A percentile compares a stretch with the other conserved stretches of the same genome.
phyloP scores from a whole-genome alignment of 1,284 basidiomycete species.

The Tilletia caries region DNA sequence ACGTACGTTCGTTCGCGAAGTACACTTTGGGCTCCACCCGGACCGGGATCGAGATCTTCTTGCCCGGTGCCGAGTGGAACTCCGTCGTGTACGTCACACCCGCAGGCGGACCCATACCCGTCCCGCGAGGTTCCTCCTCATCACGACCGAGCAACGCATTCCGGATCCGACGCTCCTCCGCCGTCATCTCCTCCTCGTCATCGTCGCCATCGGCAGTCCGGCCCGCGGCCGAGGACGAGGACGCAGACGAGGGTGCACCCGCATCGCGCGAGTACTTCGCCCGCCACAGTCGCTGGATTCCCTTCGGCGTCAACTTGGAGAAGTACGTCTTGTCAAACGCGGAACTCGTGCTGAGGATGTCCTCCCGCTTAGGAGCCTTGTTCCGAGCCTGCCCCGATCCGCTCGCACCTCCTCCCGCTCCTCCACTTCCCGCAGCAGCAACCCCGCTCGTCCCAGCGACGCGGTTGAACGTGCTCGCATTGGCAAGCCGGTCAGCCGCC shows the following conservation, averaged over 20 bases:
- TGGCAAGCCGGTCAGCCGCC: constrained; percentile 15
- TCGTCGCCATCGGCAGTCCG: neutral
- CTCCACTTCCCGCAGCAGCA: constrained; percentile 13
- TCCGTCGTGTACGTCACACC: constrained; percentile 64
- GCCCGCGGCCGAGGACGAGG: neutral
- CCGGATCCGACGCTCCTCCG: constrained; percentile 48
- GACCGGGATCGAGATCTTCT: constrained; percentile 85
- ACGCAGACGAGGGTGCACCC: neutral
- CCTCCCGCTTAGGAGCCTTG: constrained; percentile 29
- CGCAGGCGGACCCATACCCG: constrained; percentile 63
- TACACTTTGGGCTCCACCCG: constrained; percentile 96
- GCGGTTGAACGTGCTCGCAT: constrained; percentile 1
- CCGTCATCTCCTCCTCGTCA: constrained; percentile 53
- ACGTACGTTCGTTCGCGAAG: constrained; percentile 89
- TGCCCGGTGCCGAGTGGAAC: constrained; percentile 79
- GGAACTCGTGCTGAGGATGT: constrained; percentile 48
- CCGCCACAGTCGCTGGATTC: constrained; percentile 47
- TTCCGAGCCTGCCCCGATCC: constrained; percentile 14
- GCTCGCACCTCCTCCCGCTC: constrained; percentile 21
- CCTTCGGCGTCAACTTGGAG: constrained; percentile 48
- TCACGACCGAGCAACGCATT: constrained; percentile 47
- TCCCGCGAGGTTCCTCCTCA: constrained; percentile 58
- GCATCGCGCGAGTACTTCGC: constrained; percentile 31
- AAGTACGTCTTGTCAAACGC: constrained; percentile 50
- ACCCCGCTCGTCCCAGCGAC: neutral